Base-by-base conservation (phyloP, 1,284 basidiomycete species). In the Ustilago loliicola region DNA sequence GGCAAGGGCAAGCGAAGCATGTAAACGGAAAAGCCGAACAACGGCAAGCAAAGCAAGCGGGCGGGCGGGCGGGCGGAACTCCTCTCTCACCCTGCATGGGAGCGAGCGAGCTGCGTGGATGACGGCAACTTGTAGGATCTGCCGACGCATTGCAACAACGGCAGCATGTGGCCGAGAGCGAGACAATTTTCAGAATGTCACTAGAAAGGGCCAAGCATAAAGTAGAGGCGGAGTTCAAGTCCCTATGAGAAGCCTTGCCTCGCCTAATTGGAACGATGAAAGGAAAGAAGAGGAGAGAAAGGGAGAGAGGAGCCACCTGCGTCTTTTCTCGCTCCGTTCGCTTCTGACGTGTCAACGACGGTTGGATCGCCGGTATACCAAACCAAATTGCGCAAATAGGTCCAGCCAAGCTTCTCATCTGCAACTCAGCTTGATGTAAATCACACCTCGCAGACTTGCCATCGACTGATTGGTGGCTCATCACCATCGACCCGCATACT, bases 311-410 rank as follows among this genome's bases (percentile, higher is more conserved):
- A 45, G 42, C 42, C 42, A 45, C 42, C 25, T 29, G 25, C 25
- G 8, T 21, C 7, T 45, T 21, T 29, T 25, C 48, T 50, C 48
- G 48, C 48, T 30, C 2, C 9, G 27, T 10, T 50, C 25, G 23
- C 48, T 29, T 50, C 48, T 50, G 25, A 47, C 25, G 23, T 51
- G 50, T 51, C 29, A 27, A 51, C 19, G n/a, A 51, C 9, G 15
- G 34, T 34, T 53, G 51, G 51, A 30, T 53, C 51, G 51, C 51
- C 51, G 29, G 32, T 53, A 17, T 30, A 19, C 30, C n/a, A 45
- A 23, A 45, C 5, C 34, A 9, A 36, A 36, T 2, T 34, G 1
- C 10, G 9, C 3, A 8, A 34, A 8, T 34, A 17, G 11, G 17
- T 6, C 25, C 23, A 50, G 48, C 27, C 48, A 50, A 50, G 48